Evolutionary conservation across 306 rosid species (phyloP), one percentile per base, ranked within the genome.

Genomic region (Pueraria montana): DNA sequence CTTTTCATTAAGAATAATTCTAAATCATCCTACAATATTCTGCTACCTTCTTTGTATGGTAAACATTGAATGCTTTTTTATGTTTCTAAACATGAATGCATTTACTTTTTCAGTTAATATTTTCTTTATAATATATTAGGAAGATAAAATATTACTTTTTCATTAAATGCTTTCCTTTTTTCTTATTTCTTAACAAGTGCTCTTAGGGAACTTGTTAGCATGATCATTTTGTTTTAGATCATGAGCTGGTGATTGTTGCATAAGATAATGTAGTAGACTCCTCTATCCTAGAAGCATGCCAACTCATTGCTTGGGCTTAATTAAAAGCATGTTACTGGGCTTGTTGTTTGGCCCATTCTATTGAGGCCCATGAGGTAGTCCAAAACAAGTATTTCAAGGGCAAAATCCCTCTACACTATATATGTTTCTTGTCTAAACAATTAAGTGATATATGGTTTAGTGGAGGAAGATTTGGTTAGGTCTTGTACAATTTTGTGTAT

Each of bases 391-490:
- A 69, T 42, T 40, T 43, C 4, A 20, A 20, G 55, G 53, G 53
- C 17, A 40, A 38, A 20, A 40, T 21, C n/a, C 10, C 36, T 21
- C 20, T 36, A 1, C 74, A 45, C n/a, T 42, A 12, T 43, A 68
- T 20, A 12, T 11, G 6, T 69, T 42, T 11, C 34, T 24, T 11
- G 32, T 23, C 75, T 43, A 69, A 21, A 69, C 13, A 21, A 45
- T 43, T 11, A 13, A 23, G 36, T 45, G 13, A 43, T 69, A 21
- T 69, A 21, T 69, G 55, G 38, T 45, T 69, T 21, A 27, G 36
- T 43, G 21, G 56, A 69, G 75, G 36, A 69, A 69, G 52, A 16
- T 14, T 69, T 69, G 36, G 56, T 70, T 70, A 38, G 24, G 30
- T 67, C 52, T 38, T 9, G 10, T 71, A 71, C 16, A 46, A 72